Conservation (phyloP, 139 green algal species). For the Nannochloris sp. region DNA sequence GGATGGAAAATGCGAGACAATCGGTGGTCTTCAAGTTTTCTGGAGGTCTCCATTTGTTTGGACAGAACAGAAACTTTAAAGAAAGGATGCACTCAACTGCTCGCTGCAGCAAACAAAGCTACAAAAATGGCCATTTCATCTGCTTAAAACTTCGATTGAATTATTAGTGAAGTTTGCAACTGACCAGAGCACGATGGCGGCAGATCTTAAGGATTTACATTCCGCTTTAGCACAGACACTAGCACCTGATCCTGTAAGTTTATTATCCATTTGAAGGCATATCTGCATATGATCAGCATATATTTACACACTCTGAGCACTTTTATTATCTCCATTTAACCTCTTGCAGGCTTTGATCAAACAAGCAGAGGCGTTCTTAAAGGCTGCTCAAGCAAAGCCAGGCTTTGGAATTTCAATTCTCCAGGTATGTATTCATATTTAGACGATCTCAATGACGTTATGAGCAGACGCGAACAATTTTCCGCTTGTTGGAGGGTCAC, state of each 20-base stretch:
- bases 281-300: not conserved
- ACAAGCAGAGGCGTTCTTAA: constrained; percentile 70
- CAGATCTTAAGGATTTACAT: not conserved
- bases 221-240: constrained; percentile 50
- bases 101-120: no score
- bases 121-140: no score
- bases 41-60: no score
- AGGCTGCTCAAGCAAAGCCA: constrained; percentile 48
- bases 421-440: constrained; percentile 37
- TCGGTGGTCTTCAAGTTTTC: no score
- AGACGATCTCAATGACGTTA: not conserved
- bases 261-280: no score
- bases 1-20: no score
- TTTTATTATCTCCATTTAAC: not conserved
- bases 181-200: not conserved
- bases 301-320: no score
- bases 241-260: constrained; percentile 38
- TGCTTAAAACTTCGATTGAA: constrained; percentile 1
- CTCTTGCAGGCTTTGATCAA: constrained; percentile 66
- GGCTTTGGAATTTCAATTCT: constrained; percentile 67
- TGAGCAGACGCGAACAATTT: not conserved
- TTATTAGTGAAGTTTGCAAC: not conserved
- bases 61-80: no score
- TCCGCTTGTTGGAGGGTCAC: not conserved
- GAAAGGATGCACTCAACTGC: no score